These are phyloP conservation scores for Flaveria linearis DNA, from an alignment of 129 eudicot species.

Conservation along the genomic window DNA sequence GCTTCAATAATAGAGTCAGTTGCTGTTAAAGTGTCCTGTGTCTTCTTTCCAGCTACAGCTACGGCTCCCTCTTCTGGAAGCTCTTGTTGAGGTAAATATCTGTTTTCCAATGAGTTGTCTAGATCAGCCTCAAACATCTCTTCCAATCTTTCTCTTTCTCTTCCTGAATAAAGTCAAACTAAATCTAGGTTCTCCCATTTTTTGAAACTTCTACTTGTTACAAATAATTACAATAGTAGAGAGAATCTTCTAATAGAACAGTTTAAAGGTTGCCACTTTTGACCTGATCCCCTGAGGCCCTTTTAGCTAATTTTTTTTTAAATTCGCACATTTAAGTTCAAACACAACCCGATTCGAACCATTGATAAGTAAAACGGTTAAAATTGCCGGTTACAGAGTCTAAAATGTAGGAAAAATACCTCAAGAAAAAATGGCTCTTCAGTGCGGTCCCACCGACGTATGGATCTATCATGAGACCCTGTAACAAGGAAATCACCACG, in stretches of 20 bases:
- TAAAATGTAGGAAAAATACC: conserved; percentile 39
- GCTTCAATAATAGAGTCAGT: conserved; percentile 94
- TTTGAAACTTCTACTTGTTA: background rate
- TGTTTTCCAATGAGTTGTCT: conserved; percentile 64
- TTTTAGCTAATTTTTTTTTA: background rate
- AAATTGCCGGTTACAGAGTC: background rate
- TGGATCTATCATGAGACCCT: conserved; percentile 92
- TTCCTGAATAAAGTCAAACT: conserved; percentile 54
- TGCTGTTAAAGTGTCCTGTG: conserved; percentile 82
- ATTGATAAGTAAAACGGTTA: background rate
- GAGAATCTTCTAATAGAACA: background rate
- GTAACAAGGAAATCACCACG: conserved; percentile 96
- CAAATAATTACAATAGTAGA: background rate
- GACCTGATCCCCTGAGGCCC: background rate
- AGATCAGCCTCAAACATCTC: conserved; percentile 93
- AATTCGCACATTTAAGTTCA: background rate
- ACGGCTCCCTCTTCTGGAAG: conserved; percentile 93
- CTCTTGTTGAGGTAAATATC: conserved; percentile 77
- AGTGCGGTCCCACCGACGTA: conserved; percentile 97
- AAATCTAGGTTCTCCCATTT: background rate
- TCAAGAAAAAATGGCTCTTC: conserved; percentile 92
- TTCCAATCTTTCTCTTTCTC: conserved; percentile 97
- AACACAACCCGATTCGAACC: background rate
- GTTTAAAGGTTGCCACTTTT: background rate
- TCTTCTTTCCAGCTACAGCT: conserved; percentile 86